phyloP scores from a whole-genome alignment of 208 protist genomes.

The Crithidia fasciculata region DNA sequence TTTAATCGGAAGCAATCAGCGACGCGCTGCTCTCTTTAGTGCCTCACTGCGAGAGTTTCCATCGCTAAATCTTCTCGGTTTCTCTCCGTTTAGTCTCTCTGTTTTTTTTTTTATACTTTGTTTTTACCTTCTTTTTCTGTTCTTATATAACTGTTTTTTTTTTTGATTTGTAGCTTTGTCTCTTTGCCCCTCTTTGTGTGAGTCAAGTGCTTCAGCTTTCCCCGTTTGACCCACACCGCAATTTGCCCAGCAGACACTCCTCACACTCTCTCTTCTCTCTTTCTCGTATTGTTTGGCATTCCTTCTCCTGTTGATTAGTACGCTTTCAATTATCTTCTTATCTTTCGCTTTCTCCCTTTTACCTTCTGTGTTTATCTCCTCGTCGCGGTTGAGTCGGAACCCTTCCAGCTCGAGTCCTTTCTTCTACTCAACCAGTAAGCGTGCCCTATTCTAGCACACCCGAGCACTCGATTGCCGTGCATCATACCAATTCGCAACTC shows the following conservation, averaged over 20 bases:
- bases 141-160: neutral
- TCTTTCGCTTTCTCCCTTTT: neutral
- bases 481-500: neutral
- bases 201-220: neutral
- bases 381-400: too few species aligned
- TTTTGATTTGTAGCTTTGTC: conserved; percentile 2
- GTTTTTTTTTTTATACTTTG: conserved; percentile 4
- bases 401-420: too few species aligned
- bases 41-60: conserved; percentile 10
- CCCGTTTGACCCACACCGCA: neutral
- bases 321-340: neutral
- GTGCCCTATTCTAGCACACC: neutral
- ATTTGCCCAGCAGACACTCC: neutral
- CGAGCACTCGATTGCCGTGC: neutral
- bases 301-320: too few species aligned
- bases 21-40: conserved; percentile 11
- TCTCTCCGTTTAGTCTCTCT: conserved; percentile 8
- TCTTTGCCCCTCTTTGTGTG: neutral
- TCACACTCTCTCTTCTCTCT: neutral
- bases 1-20: neutral
- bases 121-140: conserved; percentile 3
- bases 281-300: neutral
- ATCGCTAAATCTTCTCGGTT: conserved; percentile 13
- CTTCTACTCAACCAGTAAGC: neutral
- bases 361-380: too few species aligned